Conservation (phyloP, 805 yeast genomes). For the Kuraishia ogatae region DNA sequence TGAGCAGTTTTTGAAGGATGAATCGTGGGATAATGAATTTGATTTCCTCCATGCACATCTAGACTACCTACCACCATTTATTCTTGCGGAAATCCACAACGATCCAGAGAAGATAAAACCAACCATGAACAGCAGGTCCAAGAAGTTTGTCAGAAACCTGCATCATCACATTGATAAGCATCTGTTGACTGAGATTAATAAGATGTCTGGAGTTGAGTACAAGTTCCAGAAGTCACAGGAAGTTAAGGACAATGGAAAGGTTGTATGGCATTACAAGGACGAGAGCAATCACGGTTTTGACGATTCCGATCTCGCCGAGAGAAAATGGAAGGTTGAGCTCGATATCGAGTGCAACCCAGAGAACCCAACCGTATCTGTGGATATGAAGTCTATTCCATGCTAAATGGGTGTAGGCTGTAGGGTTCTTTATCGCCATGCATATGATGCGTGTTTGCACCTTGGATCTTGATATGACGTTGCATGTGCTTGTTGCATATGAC, state of each 20-base stretch:
- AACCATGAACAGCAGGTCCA: slow-evolving; percentile 58
- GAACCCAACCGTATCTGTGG: slow-evolving; percentile 56
- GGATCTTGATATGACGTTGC: background rate
- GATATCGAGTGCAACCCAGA: slow-evolving; percentile 58
- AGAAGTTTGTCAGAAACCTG: slow-evolving; percentile 59
- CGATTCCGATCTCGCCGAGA: slow-evolving; percentile 26
- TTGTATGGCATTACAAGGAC: slow-evolving; percentile 56
- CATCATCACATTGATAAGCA: slow-evolving; percentile 67
- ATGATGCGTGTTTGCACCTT: background rate
- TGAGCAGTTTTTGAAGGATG: slow-evolving; percentile 55
- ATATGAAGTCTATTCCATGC: slow-evolving; percentile 46
- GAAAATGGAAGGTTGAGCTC: slow-evolving; percentile 56
- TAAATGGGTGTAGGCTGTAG: background rate
- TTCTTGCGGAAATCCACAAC: slow-evolving; percentile 52
- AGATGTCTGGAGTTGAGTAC: slow-evolving; percentile 39
- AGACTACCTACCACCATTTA: slow-evolving; percentile 66
- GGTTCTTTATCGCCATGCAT: background rate
- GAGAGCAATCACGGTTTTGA: slow-evolving; percentile 41
- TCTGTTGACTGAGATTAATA: slow-evolving; percentile 50
- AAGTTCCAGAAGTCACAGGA: slow-evolving; percentile 32
- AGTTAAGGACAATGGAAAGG: slow-evolving; percentile 35
- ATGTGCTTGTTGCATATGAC: background rate
- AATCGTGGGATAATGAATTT: slow-evolving; percentile 70
- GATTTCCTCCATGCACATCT: slow-evolving; percentile 61
- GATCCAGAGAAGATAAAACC: slow-evolving; percentile 63